Percentiles rank a stretch among this genome's conserved stretches.
phyloP scores from a whole-genome alignment of 139 green algal species.

The Chlorella sp. region DNA sequence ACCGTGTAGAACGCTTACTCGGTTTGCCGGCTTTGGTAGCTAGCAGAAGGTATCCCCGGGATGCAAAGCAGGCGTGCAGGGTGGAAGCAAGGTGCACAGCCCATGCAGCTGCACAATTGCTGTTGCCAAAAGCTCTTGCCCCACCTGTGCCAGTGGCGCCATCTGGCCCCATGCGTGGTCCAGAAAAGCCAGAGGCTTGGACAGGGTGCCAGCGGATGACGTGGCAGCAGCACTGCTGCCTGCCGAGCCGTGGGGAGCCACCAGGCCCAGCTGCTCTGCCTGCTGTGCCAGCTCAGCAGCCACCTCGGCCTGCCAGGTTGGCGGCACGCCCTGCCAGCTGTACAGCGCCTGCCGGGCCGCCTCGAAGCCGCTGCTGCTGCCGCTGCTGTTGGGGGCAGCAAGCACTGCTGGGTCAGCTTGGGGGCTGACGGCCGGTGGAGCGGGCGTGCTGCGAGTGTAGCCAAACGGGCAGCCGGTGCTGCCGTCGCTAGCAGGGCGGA shows the following conservation, averaged over 20 bases:
- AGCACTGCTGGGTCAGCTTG: background rate
- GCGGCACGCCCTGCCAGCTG: constrained; percentile 12
- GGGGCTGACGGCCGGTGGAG: too few relatives aligned
- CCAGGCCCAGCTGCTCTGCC: background rate
- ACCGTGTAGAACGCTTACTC: too few relatives aligned
- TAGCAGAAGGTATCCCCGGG: too few relatives aligned
- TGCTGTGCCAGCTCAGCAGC: background rate
- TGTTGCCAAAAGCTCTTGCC: background rate
- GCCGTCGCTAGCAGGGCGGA: background rate
- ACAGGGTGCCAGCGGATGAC: too few relatives aligned
- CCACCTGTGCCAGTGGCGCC: constrained; percentile 22
- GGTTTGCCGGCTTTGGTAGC: too few relatives aligned
- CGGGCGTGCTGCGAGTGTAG: background rate
- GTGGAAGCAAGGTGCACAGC: background rate
- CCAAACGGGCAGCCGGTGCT: constrained; percentile 1
- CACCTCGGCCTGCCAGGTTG: background rate
- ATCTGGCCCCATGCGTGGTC: constrained; percentile 41
- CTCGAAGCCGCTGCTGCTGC: background rate
- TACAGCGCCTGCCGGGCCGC: constrained; percentile 31
- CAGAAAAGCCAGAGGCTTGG: constrained; percentile 36
- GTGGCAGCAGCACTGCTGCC: background rate
- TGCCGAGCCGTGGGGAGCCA: too few relatives aligned
- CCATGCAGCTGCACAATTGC: background rate
- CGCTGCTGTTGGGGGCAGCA: background rate
- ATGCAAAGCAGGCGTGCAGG: background rate